Evolutionary conservation across 306 rosid genomes (phyloP), one percentile per base, ranked within the genome.

Genomic region (Styphnolobium japonicum): DNA sequence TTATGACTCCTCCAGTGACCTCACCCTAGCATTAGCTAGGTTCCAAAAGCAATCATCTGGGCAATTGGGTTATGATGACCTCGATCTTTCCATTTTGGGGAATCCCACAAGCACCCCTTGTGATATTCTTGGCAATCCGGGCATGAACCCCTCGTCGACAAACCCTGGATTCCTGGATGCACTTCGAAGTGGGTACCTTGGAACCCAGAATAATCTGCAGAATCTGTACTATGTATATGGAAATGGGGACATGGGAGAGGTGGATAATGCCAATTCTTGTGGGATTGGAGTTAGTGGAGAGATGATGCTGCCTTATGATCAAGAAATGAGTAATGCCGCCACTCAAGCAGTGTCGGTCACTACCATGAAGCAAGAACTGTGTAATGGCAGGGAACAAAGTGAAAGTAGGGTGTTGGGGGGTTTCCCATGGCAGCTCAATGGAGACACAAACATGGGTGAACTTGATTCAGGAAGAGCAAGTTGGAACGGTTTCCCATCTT

Each of bases 11-110:
- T n/a, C 93, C 3, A 86, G 63, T 83, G 98, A 95, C 68, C 89
- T 95, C 62, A 82, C 85, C 5, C 92, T 93, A 48, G 98, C 98
- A 51, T 83, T 95, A 49, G 92, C 97, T 6, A 89, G 97, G 81
- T 96, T 93, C 40, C 98, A 93, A 63, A 86, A 90, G 60, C 87
- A 84, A 61, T 83, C 92, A 46, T 83, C 87, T 73, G 91, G 89
- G 15, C 88, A 84, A 81, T 16, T 90, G 71, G 92, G 91, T 4
- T 86, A 67, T 73, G 93, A 85, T 63, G 89, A 88, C 22, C 89
- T 88, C 16, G 91, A 90, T 56, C 73, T 88, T 22, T 79, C 90
- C 3, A 80, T 81, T 22, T 23, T 87, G 67, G 91, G 92, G 34
- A 80, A 81, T 69, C 83, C 72, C 16, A 63, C 65, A 27, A 48